Evolutionary conservation across 2,329 filamentous ascomycete species (phyloP).

Genomic region (Phyllosticta capitalensis): DNA sequence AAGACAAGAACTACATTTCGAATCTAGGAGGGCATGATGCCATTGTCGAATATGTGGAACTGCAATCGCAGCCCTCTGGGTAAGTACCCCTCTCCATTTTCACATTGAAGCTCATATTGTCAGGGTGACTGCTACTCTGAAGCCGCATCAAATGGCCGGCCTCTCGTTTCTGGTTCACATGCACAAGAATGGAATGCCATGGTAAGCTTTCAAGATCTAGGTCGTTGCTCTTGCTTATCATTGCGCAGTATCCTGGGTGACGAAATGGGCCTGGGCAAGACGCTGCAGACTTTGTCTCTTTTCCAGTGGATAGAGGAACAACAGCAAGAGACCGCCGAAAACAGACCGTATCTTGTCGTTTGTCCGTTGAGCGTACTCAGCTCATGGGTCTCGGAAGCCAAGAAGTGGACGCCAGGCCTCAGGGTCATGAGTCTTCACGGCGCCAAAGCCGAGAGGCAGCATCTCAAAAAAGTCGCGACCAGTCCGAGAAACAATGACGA

Average conservation of each 20-base stretch:
- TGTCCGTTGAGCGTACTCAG: constrained; percentile 93
- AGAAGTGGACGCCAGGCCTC: constrained; percentile 90
- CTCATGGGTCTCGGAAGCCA: constrained; percentile 96
- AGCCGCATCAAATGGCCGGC: constrained; percentile 96
- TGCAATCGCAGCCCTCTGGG: constrained; percentile 36
- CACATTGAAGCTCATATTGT: neutral
- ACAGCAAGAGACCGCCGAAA: constrained; percentile 58
- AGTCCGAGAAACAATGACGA: constrained; percentile 39
- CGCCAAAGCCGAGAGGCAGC: constrained; percentile 71
- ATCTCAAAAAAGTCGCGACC: constrained; percentile 45
- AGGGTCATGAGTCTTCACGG: constrained; percentile 90
- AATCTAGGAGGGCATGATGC: constrained; percentile 24
- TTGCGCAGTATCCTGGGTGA: constrained; percentile 70
- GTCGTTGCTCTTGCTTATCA: neutral
- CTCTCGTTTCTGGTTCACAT: constrained; percentile 97
- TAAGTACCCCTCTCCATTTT: constrained; percentile 13
- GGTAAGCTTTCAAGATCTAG: constrained; percentile 27
- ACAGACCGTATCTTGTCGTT: constrained; percentile 88
- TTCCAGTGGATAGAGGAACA: constrained; percentile 93
- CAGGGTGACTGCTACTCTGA: constrained; percentile 50
- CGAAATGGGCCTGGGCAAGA: constrained; percentile 99
- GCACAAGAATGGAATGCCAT: constrained; percentile 98
- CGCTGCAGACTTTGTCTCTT: constrained; percentile 93
- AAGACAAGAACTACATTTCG: constrained; percentile 32
- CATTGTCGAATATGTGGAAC: constrained; percentile 31